Conservation (phyloP, 2,329 filamentous ascomycete genomes). For the Aspergillus awamori region DNA sequence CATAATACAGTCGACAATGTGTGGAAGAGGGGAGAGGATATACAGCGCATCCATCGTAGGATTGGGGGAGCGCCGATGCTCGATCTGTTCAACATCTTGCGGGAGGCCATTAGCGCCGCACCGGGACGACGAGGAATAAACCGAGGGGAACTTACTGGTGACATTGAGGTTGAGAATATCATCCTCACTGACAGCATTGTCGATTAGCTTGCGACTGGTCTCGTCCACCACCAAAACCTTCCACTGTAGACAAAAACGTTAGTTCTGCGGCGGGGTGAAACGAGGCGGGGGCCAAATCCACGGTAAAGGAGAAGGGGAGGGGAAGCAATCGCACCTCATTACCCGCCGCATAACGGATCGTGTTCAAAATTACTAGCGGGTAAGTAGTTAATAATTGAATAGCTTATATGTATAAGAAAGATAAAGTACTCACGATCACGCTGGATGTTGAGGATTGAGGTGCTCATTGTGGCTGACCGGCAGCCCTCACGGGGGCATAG, state of each 20-base stretch:
- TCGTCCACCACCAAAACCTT: conserved; percentile 93
- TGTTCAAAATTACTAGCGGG: conserved; percentile 66
- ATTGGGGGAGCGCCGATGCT: conserved; percentile 79
- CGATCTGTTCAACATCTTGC: conserved; percentile 89
- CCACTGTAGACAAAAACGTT: conserved; percentile 65
- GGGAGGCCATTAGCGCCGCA: conserved; percentile 18
- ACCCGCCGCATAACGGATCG: conserved; percentile 75
- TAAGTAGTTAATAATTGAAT: not conserved
- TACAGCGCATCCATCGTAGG: conserved; percentile 94
- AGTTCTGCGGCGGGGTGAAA: conserved; percentile 24
- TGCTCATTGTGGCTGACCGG: conserved; percentile 67
- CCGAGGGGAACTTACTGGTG: conserved; percentile 63
- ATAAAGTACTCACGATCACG: conserved; percentile 63
- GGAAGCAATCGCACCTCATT: conserved; percentile 66
- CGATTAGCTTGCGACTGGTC: conserved; percentile 78
- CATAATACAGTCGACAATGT: conserved; percentile 91
- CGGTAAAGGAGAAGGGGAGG: conserved; percentile 29
- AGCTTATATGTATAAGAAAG: not conserved
- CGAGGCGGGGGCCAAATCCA: conserved; percentile 7
- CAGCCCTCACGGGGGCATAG: conserved; percentile 32
- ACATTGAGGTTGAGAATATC: conserved; percentile 96
- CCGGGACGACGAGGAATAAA: not conserved
- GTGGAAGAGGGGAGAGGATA: conserved; percentile 79
- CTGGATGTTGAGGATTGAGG: conserved; percentile 84
- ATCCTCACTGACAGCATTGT: conserved; percentile 92